Evolutionary conservation across 768 basidiomycete genomes (phyloP), one percentile per base, ranked within the genome.

Genomic region (Termitomyces sp.): DNA sequence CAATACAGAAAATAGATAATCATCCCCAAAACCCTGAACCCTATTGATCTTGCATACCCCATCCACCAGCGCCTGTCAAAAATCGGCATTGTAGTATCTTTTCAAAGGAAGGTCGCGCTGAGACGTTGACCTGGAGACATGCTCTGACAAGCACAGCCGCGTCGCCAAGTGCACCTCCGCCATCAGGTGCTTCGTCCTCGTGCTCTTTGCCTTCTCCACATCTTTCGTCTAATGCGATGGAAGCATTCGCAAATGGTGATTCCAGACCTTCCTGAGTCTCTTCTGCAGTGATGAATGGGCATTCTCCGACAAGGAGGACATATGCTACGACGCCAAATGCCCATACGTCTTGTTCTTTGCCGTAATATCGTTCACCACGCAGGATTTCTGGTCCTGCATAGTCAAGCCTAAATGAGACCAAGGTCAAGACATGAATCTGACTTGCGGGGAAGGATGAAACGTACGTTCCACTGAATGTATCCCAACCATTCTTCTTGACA

Each of bases 291-390:
- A 86, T 83, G 74, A 94, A 95, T 1, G 92, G 92, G 65, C 93
- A 95, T 73, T 96, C 93, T 6, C 93, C 92, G 21, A 88, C 82
- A 17, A 98, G 80, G 58, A 99, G 82, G 54, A 99, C 96, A 68
- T 94, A 99, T 12, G 87, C 93, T 21, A 99, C 93, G 22, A 98
- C 94, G 14, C 96, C 96, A 57, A 96, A 90, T 0, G 96, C 96
- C 95, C 96, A 99, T 2, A 98, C 90, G 62, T 99, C 96, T 70
- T 98, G 95, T 67, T 96, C 93, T 66, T 94, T 95, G 35, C 96
- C 97, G 60, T 89, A 81, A 68, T 99, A 99, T 48, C 90, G 82
- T 67, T 97, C 93, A 3, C 96, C 96, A 17, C 93, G 85, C 30
- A 99, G 72, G 54, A 99, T 98, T 70, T 99, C 96, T 38, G 96